phyloP scores from a whole-genome alignment of 1,284 basidiomycete species.

The Trametes polyzona region DNA sequence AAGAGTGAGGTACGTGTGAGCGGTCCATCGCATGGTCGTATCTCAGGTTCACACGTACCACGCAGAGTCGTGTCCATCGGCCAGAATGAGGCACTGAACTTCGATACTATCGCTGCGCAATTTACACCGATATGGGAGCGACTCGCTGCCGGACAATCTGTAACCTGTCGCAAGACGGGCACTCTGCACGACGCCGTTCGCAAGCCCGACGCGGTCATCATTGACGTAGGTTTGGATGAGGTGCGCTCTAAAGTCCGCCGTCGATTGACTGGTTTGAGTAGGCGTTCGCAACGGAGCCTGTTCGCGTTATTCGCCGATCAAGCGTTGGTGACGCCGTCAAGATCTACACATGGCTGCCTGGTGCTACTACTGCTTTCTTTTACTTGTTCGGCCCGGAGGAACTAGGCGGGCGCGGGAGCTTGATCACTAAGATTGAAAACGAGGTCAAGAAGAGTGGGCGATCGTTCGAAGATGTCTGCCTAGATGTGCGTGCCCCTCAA shows the following conservation, averaged over 20 bases:
- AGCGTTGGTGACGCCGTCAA: constrained; percentile 20
- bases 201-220: neutral
- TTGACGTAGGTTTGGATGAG: constrained; percentile 1
- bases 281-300: constrained; percentile 18
- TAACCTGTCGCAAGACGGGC: neutral
- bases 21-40: too few species aligned
- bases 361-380: constrained; percentile 15
- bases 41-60: neutral
- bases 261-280: neutral
- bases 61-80: neutral
- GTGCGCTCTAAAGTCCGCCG: too few species aligned
- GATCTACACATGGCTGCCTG: constrained; percentile 23
- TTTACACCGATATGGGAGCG: neutral
- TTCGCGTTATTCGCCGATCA: constrained; percentile 6
- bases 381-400: constrained; percentile 22
- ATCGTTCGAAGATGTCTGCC: constrained; percentile 10
- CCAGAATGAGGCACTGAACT: neutral
- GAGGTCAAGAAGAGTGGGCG: constrained; percentile 14
- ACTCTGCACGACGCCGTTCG: neutral
- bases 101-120: neutral
- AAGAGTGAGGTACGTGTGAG: neutral
- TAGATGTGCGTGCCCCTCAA: constrained; percentile 12
- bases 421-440: constrained; percentile 14
- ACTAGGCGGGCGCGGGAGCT: constrained; percentile 21
- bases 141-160: neutral